phyloP scores from a whole-genome alignment of 768 basidiomycete species.

The Boletus coccyginus region DNA sequence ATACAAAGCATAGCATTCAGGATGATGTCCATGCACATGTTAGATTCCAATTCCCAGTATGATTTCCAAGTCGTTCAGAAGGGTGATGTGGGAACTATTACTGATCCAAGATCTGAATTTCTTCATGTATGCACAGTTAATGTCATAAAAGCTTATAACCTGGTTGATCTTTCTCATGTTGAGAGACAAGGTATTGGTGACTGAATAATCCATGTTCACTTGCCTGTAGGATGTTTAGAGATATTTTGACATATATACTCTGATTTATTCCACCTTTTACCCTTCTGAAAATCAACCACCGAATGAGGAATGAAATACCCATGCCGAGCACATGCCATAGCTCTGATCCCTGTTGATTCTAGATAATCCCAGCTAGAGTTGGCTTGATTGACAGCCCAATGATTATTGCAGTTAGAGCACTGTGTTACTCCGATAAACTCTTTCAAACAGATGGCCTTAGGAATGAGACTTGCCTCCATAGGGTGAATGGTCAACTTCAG shows the following conservation, averaged over 20 bases:
- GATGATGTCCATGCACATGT: slow-evolving; percentile 26
- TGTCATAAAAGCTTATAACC: background rate
- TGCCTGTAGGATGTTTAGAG: background rate
- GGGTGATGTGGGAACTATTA: background rate
- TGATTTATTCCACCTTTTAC: background rate
- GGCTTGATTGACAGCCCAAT: background rate
- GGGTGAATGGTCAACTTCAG: too few species aligned
- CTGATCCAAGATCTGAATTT: background rate
- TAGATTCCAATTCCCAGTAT: slow-evolving; percentile 21
- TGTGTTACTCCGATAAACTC: too few species aligned
- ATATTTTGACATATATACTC: too few species aligned
- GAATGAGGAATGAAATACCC: background rate
- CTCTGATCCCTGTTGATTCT: background rate
- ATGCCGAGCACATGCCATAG: background rate
- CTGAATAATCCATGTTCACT: slow-evolving; percentile 9
- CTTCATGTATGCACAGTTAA: slow-evolving; percentile 12
- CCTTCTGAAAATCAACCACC: background rate
- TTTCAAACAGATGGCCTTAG: too few species aligned
- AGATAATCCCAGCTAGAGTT: background rate
- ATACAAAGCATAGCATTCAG: slow-evolving; percentile 18
- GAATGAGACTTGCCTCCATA: too few species aligned
- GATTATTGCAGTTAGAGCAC: background rate
- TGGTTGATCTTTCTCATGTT: background rate
- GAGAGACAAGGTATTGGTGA: background rate
- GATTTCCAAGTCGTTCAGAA: background rate